Base-by-base conservation (phyloP, 2,329 filamentous ascomycete genomes). In the Coniochaeta hoffmannii region DNA sequence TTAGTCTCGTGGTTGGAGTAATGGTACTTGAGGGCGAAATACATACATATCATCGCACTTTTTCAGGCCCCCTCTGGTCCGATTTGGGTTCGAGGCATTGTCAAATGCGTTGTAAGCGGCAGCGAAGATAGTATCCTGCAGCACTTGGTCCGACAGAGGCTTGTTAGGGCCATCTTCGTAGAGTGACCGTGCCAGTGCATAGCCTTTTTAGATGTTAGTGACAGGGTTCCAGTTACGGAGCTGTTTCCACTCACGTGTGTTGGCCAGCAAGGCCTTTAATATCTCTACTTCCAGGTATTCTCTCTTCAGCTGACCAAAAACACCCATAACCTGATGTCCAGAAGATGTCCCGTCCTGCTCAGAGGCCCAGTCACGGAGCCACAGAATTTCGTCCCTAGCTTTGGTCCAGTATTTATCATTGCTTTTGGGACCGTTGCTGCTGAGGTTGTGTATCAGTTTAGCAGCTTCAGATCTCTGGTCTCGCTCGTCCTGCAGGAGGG, bases 31-130 rank as follows among this genome's bases (percentile, higher is more conserved):
- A 10, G 15, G 6, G 41, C 7, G 22, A 11, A 6, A 26, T 46
- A 67, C 82, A 70, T 72, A 88, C 86, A 89, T 87, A 52, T 90
- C 86, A 61, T 87, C 79, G 49, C 88, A 90, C 68, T 85, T 89
- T 69, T 89, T 90, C 63, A 94, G 77, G 0, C 87, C 87, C 15
- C 89, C 89, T 60, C 89, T 79, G 1, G 81, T 88, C 55, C 83
- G 82, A 62, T 93, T 91, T 0, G 88, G 87, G 63, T 94, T 94
- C 22, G 87, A 89, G 3, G 89, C 89, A 65, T 89, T 89, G 64
- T 94, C 89, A 65, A 91, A 94, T 4, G 86, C 81, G 54, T 81
- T 77, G 73, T 91, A 79, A 1, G 86, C 86, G 50, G 83, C 77
- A 1, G 76, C 75, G 41, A 88, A 72, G 9, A 90, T 74, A 1